Base-by-base conservation (phyloP, 2,329 filamentous ascomycete genomes). In the Trichoderma asperellum region DNA sequence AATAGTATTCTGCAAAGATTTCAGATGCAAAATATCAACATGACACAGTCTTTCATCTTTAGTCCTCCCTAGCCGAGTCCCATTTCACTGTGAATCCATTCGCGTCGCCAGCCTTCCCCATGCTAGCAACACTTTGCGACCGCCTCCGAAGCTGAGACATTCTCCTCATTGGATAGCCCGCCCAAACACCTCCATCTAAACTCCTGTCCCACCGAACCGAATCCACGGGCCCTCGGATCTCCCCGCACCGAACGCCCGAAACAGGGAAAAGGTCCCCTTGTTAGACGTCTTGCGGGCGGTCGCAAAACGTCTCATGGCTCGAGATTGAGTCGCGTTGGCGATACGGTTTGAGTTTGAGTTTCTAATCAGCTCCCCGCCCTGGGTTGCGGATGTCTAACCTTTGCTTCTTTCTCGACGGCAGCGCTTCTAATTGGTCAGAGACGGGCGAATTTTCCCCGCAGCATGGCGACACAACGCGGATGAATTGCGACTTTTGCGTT, bases 401-500 rank as follows among this genome's bases (percentile, higher is more conserved):
- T 34, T 43, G 40, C 40, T 43, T 43, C 40, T 8, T 8, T 57
- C 16, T 58, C 14, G 35, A 57, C 14, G 18, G 37, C 47, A 37
- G 37, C 53, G 53, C 40, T 52, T 6, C 2, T 35, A 11, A 58
- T 47, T 66, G 63, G 63, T 27, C 56, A 14, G 14, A 24, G 37
- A 34, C 24, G 8, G 37, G n/a, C 1, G 27, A 27, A 57, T 21
- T 58, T 58, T 67, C 64, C 52, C 56, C 60, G 56, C 58, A 68
- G 49, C 34, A 61, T 62, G 52, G 58, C 59, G 66, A 58, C 66
- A 56, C 14, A 57, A 29, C 7, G 3, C 37, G 27, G 34, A 52
- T 14, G 56, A n/a, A 62, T 68, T 34, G 49, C 66, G 59, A 68
- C 35, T 56, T 68, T 63, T 16, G 10, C 21, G 8, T 58, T n/a